Percentiles rank a stretch among this genome's conserved stretches.
phyloP scores from a whole-genome alignment of 805 yeast genomes.

The Candida ponderosae region DNA sequence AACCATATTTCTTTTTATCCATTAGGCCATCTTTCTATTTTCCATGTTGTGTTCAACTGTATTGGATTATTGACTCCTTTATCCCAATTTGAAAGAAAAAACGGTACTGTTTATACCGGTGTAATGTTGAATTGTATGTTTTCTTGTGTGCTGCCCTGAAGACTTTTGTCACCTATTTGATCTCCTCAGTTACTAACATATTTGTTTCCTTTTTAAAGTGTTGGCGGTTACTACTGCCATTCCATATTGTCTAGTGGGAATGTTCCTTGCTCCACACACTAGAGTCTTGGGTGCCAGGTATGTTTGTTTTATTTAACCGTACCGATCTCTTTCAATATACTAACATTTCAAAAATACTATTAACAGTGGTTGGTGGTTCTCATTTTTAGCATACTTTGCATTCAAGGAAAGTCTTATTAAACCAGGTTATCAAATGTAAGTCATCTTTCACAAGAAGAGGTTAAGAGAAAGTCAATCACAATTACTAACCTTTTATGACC shows the following conservation, averaged over 20 bases:
- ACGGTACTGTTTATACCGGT: constrained; percentile 86
- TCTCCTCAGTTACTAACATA: not conserved
- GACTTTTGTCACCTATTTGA: not conserved
- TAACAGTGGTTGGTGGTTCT: constrained; percentile 60
- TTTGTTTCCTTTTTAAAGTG: constrained; percentile 17
- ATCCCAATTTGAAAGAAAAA: constrained; percentile 55
- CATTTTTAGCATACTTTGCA: constrained; percentile 57
- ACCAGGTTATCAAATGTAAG: constrained; percentile 31
- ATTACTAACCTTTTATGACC: not conserved
- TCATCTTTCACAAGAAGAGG: not conserved
- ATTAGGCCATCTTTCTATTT: constrained; percentile 50
- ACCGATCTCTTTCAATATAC: not conserved
- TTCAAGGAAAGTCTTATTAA: constrained; percentile 32
- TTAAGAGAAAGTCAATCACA: too few relatives aligned
- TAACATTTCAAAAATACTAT: not conserved
- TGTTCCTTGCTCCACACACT: constrained; percentile 31
- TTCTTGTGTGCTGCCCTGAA: not conserved
- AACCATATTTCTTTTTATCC: constrained; percentile 55
- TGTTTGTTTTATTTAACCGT: not conserved
- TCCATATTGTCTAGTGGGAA: constrained; percentile 46
- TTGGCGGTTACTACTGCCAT: constrained; percentile 65
- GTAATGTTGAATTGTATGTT: constrained; percentile 49
- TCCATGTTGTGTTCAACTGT: constrained; percentile 57
- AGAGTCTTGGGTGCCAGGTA: constrained; percentile 52
- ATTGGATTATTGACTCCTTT: constrained; percentile 52